phyloP scores from a whole-genome alignment of 352 stramenopile genomes.

The Phytophthora sansomeana region DNA sequence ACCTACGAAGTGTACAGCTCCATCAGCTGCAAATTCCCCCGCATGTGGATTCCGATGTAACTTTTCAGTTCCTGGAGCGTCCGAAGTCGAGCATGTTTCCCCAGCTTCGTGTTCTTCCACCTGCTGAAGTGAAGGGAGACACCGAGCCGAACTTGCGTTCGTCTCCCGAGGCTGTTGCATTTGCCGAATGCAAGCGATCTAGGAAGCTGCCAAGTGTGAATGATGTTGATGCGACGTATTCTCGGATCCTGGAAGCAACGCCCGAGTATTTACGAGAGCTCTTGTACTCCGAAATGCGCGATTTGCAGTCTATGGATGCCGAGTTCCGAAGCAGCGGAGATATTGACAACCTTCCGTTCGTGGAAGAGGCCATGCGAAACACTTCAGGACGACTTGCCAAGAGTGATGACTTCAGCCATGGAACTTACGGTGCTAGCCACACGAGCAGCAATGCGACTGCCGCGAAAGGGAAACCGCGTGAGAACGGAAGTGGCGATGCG shows the following conservation, averaged over 20 bases:
- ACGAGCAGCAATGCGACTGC: not conserved
- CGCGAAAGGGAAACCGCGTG: conserved; percentile 21
- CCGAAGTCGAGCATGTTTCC: conserved; percentile 77
- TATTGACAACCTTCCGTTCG: conserved; percentile 77
- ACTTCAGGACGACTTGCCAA: conserved; percentile 66
- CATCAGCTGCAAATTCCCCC: conserved; percentile 67
- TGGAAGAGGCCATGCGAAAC: conserved; percentile 81
- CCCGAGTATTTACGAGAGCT: conserved; percentile 71
- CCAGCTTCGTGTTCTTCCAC: conserved; percentile 45
- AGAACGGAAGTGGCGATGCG: conserved; percentile 33
- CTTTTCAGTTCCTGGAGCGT: conserved; percentile 83
- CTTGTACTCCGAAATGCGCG: conserved; percentile 68
- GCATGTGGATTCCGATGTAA: conserved; percentile 54
- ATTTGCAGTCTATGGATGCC: conserved; percentile 72
- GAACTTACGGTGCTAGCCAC: conserved; percentile 19
- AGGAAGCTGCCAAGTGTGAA: conserved; percentile 71
- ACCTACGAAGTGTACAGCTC: conserved; percentile 77
- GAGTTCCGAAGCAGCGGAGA: conserved; percentile 80
- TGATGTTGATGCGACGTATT: conserved; percentile 70
- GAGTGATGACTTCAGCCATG: conserved; percentile 25
- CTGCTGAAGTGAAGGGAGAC: conserved; percentile 13
- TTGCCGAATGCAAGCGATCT: conserved; percentile 47
- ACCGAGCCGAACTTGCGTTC: not conserved
- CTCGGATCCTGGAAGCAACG: conserved; percentile 78
- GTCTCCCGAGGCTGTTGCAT: conserved; percentile 26